Conservation (phyloP, 1,139 yeast species). For the Blastobotrys malaysiensis region DNA sequence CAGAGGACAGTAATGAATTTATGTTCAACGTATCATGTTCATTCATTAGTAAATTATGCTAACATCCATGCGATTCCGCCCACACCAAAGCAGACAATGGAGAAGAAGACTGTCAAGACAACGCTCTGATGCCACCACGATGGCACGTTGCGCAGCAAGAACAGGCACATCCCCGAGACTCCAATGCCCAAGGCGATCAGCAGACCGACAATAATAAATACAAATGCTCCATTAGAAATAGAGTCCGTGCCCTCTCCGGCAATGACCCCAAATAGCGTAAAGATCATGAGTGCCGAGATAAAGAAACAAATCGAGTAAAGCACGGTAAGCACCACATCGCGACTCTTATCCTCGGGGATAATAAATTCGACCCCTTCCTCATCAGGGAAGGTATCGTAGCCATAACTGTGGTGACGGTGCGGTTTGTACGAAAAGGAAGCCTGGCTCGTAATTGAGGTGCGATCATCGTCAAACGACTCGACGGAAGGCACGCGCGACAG, state of each 20-base stretch:
- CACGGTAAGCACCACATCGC: constrained; percentile 45
- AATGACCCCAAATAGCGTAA: constrained; percentile 44
- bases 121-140: constrained; percentile 41
- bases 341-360: constrained; percentile 25
- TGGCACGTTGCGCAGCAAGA: constrained; percentile 36
- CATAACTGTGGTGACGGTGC: constrained; percentile 1
- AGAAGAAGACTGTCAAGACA: constrained; percentile 35
- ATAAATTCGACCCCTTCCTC: constrained; percentile 18
- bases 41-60: not conserved
- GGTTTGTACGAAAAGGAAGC: constrained; percentile 16
- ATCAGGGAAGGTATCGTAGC: constrained; percentile 23
- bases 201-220: constrained; percentile 30
- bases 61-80: constrained; percentile 40
- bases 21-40: too few species aligned
- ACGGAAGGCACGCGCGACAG: constrained; percentile 2
- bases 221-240: constrained; percentile 24
- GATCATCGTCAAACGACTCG: constrained; percentile 14
- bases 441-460: constrained; percentile 22
- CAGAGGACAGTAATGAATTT: too few species aligned
- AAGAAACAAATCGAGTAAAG: constrained; percentile 41
- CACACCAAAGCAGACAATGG: constrained; percentile 41
- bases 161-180: constrained; percentile 37
- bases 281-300: constrained; percentile 42
- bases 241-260: constrained; percentile 33
- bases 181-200: constrained; percentile 36